Evolutionary conservation across 768 basidiomycete species (phyloP).

Genomic region (Porphyrellus cyaneotinctus): DNA sequence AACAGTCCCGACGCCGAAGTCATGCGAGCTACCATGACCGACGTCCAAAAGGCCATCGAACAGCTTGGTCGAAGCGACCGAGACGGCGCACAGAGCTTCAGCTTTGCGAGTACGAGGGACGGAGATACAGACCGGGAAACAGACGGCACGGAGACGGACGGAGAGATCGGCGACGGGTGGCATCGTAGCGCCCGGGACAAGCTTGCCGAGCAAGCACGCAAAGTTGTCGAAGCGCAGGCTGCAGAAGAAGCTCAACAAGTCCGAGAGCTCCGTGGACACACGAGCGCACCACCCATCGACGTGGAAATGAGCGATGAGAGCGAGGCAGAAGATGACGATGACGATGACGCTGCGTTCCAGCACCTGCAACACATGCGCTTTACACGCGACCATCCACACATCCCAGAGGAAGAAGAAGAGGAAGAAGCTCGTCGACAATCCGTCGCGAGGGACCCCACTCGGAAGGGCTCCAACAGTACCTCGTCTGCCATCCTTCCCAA

Average conservation of each 20-base stretch:
- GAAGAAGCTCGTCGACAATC: constrained; percentile 33
- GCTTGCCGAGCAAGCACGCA: constrained; percentile 66
- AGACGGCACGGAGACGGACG: constrained; percentile 50
- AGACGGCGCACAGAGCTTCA: constrained; percentile 66
- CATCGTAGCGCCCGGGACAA: constrained; percentile 61
- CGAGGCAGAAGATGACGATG: constrained; percentile 55
- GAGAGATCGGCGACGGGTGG: constrained; percentile 56
- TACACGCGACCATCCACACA: constrained; percentile 52
- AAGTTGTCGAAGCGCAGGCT: constrained; percentile 46
- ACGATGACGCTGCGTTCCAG: constrained; percentile 27
- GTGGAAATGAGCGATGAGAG: constrained; percentile 80
- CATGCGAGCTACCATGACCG: constrained; percentile 86
- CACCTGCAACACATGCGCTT: constrained; percentile 38
- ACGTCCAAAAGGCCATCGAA: constrained; percentile 87
- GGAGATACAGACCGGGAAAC: constrained; percentile 44
- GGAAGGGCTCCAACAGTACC: constrained; percentile 19
- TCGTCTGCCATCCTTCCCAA: constrained; percentile 36
- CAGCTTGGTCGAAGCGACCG: constrained; percentile 63
- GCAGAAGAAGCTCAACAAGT: constrained; percentile 48
- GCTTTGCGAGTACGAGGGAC: constrained; percentile 66
- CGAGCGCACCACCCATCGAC: constrained; percentile 59
- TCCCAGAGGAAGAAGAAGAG: constrained; percentile 69
- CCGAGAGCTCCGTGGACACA: constrained; percentile 42
- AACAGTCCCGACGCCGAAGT: constrained; percentile 43
- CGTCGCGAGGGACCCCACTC: constrained; percentile 20